Evolutionary conservation across 2,329 filamentous ascomycete species (phyloP).

Genomic region (Fusarium torreyae): DNA sequence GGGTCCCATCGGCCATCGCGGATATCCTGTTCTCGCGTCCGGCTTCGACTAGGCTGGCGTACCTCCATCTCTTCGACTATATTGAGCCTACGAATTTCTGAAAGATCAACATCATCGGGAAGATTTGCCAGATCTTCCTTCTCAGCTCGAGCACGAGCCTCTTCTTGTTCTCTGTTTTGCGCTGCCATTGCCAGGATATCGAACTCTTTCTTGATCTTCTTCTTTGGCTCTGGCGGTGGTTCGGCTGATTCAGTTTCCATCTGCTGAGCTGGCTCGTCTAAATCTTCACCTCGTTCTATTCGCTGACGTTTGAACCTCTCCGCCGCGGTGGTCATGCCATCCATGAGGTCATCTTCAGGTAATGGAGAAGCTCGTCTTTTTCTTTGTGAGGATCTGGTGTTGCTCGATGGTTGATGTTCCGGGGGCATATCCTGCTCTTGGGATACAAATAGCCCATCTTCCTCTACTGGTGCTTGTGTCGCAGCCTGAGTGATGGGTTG

Average conservation of each 20-base stretch:
- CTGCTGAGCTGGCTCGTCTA: conserved; percentile 52
- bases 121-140: conserved; percentile 67
- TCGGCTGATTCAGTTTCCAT: conserved; percentile 42
- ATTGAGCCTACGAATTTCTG: conserved; percentile 79
- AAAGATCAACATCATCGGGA: conserved; percentile 77
- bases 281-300: conserved; percentile 70
- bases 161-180: conserved; percentile 74
- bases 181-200: conserved; percentile 79
- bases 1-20: conserved; percentile 81
- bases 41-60: conserved; percentile 54
- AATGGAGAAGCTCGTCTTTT: conserved; percentile 64
- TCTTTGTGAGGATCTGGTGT: conserved; percentile 52
- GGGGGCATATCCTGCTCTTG: conserved; percentile 58
- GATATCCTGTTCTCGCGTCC: conserved; percentile 64
- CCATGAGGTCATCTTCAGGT: conserved; percentile 72
- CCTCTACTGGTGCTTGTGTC: conserved; percentile 34
- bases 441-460: conserved; percentile 70
- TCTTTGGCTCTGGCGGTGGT: conserved; percentile 54
- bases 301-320: conserved; percentile 85
- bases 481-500: neutral
- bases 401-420: conserved; percentile 42
- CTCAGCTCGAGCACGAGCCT: conserved; percentile 72
- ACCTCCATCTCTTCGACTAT: conserved; percentile 85
- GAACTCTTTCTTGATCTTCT: conserved; percentile 71
- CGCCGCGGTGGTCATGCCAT: conserved; percentile 81